These are phyloP conservation scores for Raphanus sativus DNA, from an alignment of 345 rosid genomes.

Conservation along the genomic window DNA sequence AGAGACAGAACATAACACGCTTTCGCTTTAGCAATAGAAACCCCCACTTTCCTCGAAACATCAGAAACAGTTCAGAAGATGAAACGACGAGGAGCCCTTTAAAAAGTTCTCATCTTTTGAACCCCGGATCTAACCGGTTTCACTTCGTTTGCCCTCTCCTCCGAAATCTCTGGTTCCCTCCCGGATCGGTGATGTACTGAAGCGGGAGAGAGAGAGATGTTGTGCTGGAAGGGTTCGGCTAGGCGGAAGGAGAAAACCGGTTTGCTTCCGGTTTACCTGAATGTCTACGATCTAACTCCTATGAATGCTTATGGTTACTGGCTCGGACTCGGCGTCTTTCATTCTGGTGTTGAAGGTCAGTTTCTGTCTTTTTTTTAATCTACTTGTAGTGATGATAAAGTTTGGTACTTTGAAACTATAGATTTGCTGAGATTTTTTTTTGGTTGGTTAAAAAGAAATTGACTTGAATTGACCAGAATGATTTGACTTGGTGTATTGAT, in stretches of 20 bases:
- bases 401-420: not conserved
- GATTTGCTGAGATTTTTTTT: constrained; percentile 1
- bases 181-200: constrained; percentile 13
- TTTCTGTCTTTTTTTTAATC: constrained; percentile 5
- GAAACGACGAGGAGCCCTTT: constrained; percentile 29
- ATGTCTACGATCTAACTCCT: constrained; percentile 92
- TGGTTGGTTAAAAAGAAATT: not conserved
- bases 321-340: constrained; percentile 94
- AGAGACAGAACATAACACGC: constrained; percentile 11
- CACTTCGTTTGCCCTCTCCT: not conserved
- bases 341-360: constrained; percentile 94
- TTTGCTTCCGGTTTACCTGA: constrained; percentile 78
- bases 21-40: constrained; percentile 15
- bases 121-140: constrained; percentile 25
- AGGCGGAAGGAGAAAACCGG: constrained; percentile 66
- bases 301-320: constrained; percentile 94
- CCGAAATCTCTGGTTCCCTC: constrained; percentile 6
- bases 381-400: constrained; percentile 3
- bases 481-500: not conserved
- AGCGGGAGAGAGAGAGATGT: constrained; percentile 43
- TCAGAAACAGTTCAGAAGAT: constrained; percentile 20
- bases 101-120: constrained; percentile 18
- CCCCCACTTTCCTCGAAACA: constrained; percentile 33
- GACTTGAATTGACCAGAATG: constrained; percentile 10
- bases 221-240: constrained; percentile 52